A percentile compares a stretch with the other conserved stretches of the same genome.
phyloP scores from a whole-genome alignment of 192 early-diverging fungal species.

The Haplosporangium gracile region DNA sequence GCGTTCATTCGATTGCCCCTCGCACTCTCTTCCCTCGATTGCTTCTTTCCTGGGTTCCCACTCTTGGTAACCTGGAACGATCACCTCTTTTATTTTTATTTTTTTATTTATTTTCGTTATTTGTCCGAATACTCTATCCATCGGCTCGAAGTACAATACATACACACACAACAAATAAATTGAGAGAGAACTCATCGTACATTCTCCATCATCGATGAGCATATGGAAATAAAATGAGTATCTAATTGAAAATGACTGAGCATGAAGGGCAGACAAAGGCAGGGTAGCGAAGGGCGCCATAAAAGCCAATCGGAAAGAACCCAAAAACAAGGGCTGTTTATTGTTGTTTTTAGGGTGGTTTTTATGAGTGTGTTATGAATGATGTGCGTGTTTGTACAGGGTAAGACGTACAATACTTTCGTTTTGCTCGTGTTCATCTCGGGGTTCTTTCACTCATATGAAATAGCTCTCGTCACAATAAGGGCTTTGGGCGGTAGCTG shows the following conservation, averaged over 20 bases:
- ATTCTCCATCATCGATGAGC: no score
- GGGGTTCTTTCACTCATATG: background rate
- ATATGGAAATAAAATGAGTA: background rate
- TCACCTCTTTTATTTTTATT: background rate
- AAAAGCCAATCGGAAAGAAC: constrained; percentile 3
- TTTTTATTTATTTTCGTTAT: background rate
- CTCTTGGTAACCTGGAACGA: background rate
- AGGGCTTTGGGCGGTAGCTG: background rate
- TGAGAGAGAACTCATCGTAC: background rate
- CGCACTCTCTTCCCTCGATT: background rate
- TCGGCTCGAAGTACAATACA: background rate
- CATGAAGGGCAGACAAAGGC: background rate
- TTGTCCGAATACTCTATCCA: background rate
- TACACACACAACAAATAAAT: background rate
- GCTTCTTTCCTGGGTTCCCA: background rate
- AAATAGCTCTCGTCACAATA: background rate
- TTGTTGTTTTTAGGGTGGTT: background rate
- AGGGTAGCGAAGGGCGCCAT: background rate
- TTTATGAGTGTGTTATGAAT: background rate
- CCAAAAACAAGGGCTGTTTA: background rate
- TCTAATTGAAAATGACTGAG: background rate
- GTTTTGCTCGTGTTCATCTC: no score
- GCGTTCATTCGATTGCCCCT: constrained; percentile 1
- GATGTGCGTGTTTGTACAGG: constrained; percentile 4
- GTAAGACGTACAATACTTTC: background rate